Percentiles rank a stretch among this genome's conserved stretches.
phyloP scores from a whole-genome alignment of 306 rosid species.

The Benincasa hispida region DNA sequence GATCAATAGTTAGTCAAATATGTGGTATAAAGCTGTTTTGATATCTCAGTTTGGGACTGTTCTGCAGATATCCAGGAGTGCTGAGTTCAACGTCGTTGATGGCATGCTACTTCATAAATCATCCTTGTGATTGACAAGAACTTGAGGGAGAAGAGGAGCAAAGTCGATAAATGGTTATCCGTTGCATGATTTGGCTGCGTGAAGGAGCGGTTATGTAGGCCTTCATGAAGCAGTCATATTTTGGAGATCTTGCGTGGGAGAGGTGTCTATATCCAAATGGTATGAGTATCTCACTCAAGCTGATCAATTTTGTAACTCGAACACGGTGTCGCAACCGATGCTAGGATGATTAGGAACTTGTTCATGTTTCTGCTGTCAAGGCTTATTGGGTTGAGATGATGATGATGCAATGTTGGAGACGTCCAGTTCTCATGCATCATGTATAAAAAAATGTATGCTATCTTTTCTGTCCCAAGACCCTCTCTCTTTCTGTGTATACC shows the following conservation, averaged over 20 bases:
- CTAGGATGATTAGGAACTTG: slow-evolving; percentile 15
- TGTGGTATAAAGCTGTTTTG: background rate
- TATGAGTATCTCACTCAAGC: slow-evolving; percentile 25
- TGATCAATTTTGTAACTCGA: slow-evolving; percentile 70
- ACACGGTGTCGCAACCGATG: slow-evolving; percentile 9
- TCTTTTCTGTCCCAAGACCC: slow-evolving; percentile 20
- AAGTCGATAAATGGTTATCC: slow-evolving; percentile 1
- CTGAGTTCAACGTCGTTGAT: slow-evolving; percentile 15
- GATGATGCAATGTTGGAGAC: slow-evolving; percentile 8
- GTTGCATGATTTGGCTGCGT: slow-evolving; percentile 26
- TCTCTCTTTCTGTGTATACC: slow-evolving; percentile 4
- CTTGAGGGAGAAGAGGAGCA: background rate
- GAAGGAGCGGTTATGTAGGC: slow-evolving; percentile 1
- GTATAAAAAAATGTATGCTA: slow-evolving; percentile 5
- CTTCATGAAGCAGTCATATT: slow-evolving; percentile 19
- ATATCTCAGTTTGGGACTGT: background rate
- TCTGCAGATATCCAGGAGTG: slow-evolving; percentile 64
- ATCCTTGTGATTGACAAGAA: background rate
- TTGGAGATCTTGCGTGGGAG: slow-evolving; percentile 29
- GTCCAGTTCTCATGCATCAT: background rate
- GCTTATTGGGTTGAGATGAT: slow-evolving; percentile 17
- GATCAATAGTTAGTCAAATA: background rate
- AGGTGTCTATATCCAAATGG: slow-evolving; percentile 33
- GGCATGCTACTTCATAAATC: background rate
- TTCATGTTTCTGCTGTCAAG: slow-evolving; percentile 17